Conservation (phyloP, 2,329 filamentous ascomycete genomes). For the Nemania abortiva region DNA sequence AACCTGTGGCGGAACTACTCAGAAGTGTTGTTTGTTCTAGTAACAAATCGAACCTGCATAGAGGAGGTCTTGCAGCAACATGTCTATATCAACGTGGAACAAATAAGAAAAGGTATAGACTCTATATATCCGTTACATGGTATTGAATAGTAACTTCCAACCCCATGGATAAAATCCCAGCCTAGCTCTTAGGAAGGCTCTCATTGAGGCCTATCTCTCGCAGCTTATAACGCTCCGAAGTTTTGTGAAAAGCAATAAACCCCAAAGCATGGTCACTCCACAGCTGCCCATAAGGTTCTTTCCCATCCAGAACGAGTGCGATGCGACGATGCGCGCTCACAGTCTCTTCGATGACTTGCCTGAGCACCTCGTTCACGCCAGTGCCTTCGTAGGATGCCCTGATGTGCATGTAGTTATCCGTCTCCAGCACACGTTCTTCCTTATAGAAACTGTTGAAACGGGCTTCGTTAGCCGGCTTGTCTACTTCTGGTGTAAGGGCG, state of each 20-base stretch:
- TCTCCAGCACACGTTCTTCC: constrained; percentile 45
- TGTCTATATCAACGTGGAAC: too few relatives aligned
- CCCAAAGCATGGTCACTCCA: constrained; percentile 46
- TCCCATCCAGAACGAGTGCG: constrained; percentile 36
- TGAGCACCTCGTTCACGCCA: constrained; percentile 22
- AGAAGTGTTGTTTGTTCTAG: too few relatives aligned
- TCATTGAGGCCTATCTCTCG: constrained; percentile 37
- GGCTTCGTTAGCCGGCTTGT: neutral
- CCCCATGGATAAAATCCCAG: neutral
- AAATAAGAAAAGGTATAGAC: too few relatives aligned
- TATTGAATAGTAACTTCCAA: neutral
- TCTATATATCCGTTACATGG: neutral
- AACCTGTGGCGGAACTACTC: too few relatives aligned
- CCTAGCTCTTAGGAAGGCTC: neutral
- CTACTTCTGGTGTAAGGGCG: neutral
- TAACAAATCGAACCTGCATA: too few relatives aligned
- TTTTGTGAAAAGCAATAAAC: constrained; percentile 40
- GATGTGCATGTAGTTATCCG: constrained; percentile 45
- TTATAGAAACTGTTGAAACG: constrained; percentile 47
- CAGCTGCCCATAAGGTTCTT: constrained; percentile 36
- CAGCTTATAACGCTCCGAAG: constrained; percentile 37
- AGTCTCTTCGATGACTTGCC: constrained; percentile 34
- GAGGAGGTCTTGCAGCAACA: too few relatives aligned
- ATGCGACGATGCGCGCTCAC: constrained; percentile 38
- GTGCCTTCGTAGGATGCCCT: constrained; percentile 40